These are phyloP conservation scores for Nakazawaea pomicola DNA, from an alignment of 805 yeast genomes.

Conservation along the genomic window DNA sequence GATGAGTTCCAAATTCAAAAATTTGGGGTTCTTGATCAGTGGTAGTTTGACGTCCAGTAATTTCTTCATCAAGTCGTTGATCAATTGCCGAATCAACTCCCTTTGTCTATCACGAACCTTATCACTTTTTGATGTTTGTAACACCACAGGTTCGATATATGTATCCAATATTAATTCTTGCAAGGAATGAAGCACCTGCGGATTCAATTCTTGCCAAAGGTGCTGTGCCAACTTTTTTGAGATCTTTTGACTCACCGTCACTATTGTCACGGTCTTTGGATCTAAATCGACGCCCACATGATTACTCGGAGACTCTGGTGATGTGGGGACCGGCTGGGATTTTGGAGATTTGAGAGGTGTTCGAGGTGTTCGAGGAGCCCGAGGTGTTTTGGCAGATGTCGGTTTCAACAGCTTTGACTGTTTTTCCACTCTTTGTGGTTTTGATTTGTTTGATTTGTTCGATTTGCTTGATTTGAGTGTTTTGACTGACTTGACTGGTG, in stretches of 20 bases:
- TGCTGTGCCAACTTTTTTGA: conserved; percentile 8
- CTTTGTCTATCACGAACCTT: conserved; percentile 10
- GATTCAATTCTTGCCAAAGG: conserved; percentile 8
- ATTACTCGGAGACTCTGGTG: too few relatives aligned
- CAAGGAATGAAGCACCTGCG: not conserved
- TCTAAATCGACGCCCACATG: too few relatives aligned
- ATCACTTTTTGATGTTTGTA: conserved; percentile 4
- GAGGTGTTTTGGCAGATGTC: not conserved
- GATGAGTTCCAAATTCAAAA: conserved; percentile 1
- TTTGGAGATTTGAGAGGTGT: too few relatives aligned
- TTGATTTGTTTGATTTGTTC: too few relatives aligned
- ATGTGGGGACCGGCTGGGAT: too few relatives aligned
- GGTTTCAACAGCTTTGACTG: too few relatives aligned
- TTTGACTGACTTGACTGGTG: too few relatives aligned
- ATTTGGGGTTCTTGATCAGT: not conserved
- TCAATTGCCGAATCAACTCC: conserved; percentile 5
- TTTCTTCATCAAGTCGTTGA: not conserved
- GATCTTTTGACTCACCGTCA: conserved; percentile 5
- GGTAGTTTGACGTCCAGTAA: conserved; percentile 7
- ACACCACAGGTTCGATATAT: conserved; percentile 10
- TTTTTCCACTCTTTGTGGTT: too few relatives aligned
- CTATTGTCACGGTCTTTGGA: conserved; percentile 3
- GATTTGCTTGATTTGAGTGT: not conserved
- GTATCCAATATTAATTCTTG: conserved; percentile 3
- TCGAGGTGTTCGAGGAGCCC: too few relatives aligned